Base-by-base conservation (phyloP, 1,284 basidiomycete genomes). In the Macrocystidia cucumis region DNA sequence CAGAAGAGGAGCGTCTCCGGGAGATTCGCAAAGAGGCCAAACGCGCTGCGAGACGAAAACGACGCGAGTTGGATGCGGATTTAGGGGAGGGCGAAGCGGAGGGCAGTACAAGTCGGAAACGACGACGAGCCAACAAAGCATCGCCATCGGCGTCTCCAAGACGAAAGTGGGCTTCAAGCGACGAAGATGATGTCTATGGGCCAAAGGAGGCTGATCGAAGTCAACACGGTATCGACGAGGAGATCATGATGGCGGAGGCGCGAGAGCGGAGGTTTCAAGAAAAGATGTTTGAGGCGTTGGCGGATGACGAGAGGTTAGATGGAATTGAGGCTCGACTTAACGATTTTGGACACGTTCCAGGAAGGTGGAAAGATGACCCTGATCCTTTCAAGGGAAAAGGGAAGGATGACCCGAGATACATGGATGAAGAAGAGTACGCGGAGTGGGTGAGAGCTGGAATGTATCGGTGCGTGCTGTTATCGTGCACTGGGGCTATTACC, bases 401-500 rank as follows among this genome's bases (percentile, higher is more conserved):
- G 17, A 62, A 59, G 22, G 45, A 67, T 16, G 63, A 84, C 44
- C 79, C 81, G 11, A 59, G 55, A 19, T 47, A 60, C 40, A 79
- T 90, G 80, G 80, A 84, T 46, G 85, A 89, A n/a, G 83, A 90
- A 42, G 78, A 86, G 44, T 90, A 90, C 45, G 74, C 78, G 2
- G 86, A 90, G 49, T 89, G 82, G 76, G 59, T 90, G 22, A 60
- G 87, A 40, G 57, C 67, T 27, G 84, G 83, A 20, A 90, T 90
- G 80, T 88, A 84, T 67, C 72, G 74, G 78, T 78, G 45, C 31
- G 76, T 59, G 13, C 9, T 34, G 2, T 34, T 30, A 35, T 8
- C 12, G 8, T 12, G 12, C 9, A 22, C 22, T 18, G 22, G 17
- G 13, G 11, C n/a, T 8, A 6, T 9, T 26, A 4, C 9, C 6